These are phyloP conservation scores for Penicillium sp. DNA, from an alignment of 2,329 filamentous ascomycete species.

Conservation along the genomic window DNA sequence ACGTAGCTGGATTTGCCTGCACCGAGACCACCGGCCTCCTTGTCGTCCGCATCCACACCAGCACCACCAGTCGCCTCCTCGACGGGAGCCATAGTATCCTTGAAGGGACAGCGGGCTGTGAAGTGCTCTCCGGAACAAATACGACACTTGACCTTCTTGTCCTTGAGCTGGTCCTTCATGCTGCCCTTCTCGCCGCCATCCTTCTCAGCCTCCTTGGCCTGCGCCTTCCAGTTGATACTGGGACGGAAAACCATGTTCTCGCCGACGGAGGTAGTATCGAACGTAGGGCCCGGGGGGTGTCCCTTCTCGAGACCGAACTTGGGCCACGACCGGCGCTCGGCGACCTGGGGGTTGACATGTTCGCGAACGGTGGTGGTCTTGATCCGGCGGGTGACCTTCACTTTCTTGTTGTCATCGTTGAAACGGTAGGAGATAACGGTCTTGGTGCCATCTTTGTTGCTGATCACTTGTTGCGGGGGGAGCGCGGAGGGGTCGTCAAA, in stretches of 20 bases:
- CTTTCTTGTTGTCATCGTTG: slow-evolving; percentile 92
- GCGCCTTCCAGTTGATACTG: slow-evolving; percentile 88
- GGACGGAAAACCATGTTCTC: slow-evolving; percentile 99
- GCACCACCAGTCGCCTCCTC: slow-evolving; percentile 43
- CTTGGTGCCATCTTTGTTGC: slow-evolving; percentile 98
- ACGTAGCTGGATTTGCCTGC: slow-evolving; percentile 82
- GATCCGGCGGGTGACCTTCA: slow-evolving; percentile 96
- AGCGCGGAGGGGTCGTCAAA: slow-evolving; percentile 85
- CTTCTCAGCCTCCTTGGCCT: slow-evolving; percentile 69
- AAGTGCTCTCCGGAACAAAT: slow-evolving; percentile 99
- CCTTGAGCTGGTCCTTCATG: slow-evolving; percentile 73
- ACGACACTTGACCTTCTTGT: slow-evolving; percentile 99
- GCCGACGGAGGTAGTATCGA: slow-evolving; percentile 87
- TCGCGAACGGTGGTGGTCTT: slow-evolving; percentile 89
- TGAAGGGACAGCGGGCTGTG: slow-evolving; percentile 98
- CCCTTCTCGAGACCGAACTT: slow-evolving; percentile 93
- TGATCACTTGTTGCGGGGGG: slow-evolving; percentile 81
- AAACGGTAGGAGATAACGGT: slow-evolving; percentile 86
- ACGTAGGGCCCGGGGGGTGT: slow-evolving; percentile 76
- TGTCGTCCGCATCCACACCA: slow-evolving; percentile 48
- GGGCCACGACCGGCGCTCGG: slow-evolving; percentile 85
- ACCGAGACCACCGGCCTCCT: slow-evolving; percentile 57
- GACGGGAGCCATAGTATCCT: slow-evolving; percentile 91
- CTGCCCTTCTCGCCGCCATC: slow-evolving; percentile 56
- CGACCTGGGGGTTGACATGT: slow-evolving; percentile 93